Percentiles rank a stretch among this genome's conserved stretches.
phyloP scores from a whole-genome alignment of 495 filamentous ascomycete genomes.

The Hypoxylon crocopeplum region DNA sequence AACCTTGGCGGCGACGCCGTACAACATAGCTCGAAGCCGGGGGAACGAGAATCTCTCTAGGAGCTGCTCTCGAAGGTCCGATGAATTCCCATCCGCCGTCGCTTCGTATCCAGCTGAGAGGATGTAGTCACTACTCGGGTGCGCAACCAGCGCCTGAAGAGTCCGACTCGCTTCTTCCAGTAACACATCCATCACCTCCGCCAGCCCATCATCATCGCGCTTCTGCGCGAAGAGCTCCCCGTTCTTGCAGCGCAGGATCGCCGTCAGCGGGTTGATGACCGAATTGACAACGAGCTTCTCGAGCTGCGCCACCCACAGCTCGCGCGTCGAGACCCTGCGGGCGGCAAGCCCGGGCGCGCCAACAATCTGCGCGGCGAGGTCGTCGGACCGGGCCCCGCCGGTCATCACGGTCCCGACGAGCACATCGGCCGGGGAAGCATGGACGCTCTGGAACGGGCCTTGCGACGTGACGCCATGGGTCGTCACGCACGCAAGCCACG shows the following conservation, averaged over 20 bases:
- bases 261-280: constrained; percentile 83
- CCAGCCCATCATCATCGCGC: constrained; percentile 60
- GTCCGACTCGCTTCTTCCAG: constrained; percentile 70
- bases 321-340: constrained; percentile 49
- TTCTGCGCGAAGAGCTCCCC: constrained; percentile 71
- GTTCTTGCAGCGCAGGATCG: constrained; percentile 73
- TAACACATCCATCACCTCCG: constrained; percentile 58
- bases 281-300: constrained; percentile 76
- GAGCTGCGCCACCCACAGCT: constrained; percentile 60
- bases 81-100: constrained; percentile 57
- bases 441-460: constrained; percentile 65
- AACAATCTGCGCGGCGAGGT: constrained; percentile 35
- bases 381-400: constrained; percentile 15
- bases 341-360: constrained; percentile 50
- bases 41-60: constrained; percentile 38
- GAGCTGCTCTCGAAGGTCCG: constrained; percentile 61
- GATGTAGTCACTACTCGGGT: constrained; percentile 36
- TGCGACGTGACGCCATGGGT: constrained; percentile 72
- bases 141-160: constrained; percentile 54
- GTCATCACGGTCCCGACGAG: constrained; percentile 42
- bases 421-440: constrained; percentile 66
- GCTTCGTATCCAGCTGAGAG: constrained; percentile 2
- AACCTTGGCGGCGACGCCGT: constrained; percentile 63
- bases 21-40: constrained; percentile 34
- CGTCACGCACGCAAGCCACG: constrained; percentile 69